Conservation (phyloP, 176 grass and related monocot genomes). For the Rhynchospora breviuscula region DNA sequence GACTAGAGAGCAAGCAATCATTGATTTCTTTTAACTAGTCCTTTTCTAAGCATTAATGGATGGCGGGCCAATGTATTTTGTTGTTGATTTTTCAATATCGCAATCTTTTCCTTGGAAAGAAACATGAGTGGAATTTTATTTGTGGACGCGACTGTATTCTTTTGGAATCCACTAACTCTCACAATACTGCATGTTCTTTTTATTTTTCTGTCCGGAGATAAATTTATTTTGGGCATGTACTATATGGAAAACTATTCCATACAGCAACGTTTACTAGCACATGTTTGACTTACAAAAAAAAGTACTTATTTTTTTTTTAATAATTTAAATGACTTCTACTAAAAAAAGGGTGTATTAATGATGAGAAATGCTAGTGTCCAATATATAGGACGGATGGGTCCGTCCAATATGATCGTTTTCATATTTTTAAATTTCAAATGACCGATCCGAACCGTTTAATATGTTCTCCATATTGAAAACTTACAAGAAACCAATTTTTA, state of each 20-base stretch:
- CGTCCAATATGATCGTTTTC: too few species aligned
- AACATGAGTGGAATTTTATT: background rate
- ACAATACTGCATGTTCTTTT: background rate
- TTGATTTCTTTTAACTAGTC: conserved; percentile 1
- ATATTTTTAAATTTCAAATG: too few species aligned
- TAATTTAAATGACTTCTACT: too few species aligned
- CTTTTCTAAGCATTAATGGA: background rate
- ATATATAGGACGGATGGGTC: too few species aligned
- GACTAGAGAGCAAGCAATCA: background rate
- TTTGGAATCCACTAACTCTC: background rate
- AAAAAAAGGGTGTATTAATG: too few species aligned
- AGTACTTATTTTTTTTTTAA: too few species aligned
- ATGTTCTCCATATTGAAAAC: too few species aligned
- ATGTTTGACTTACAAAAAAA: background rate
- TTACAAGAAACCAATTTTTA: too few species aligned
- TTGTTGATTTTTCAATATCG: conserved; percentile 8
- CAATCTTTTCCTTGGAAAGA: background rate
- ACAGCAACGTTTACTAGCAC: background rate
- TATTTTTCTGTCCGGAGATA: background rate
- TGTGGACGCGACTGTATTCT: background rate
- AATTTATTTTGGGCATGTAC: background rate
- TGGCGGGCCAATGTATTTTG: background rate
- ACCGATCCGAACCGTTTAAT: too few species aligned
- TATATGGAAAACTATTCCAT: background rate
- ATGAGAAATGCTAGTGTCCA: too few species aligned